Evolutionary conservation across 106 monocot genomes (phyloP), one percentile per base, ranked within the genome.

Genomic region (Apostasia shenzhenica): DNA sequence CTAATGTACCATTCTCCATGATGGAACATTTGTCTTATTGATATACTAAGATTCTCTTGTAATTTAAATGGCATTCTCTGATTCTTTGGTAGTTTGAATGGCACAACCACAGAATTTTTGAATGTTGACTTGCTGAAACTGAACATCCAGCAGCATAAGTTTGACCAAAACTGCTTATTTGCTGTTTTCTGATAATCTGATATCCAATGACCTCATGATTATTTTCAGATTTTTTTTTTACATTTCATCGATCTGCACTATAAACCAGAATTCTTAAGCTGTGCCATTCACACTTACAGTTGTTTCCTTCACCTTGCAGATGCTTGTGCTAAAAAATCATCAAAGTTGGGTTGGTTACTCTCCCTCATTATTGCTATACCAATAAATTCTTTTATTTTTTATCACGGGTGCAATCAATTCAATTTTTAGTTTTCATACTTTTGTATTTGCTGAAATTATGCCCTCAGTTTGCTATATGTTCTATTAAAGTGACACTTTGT

Each of bases 291-390:
- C 45, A 26, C 11, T 57, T 44, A 14, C 14, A 2, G 37, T 14
- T 48, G 43, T 0, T 71, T 37, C 26, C 71, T 76, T 10, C 4
- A 50, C 6, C 39, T 78, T 86, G 78, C 83, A 90, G 90, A 86
- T 83, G 45, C 58, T 73, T 13, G 67, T 90, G 50, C 62, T 86
- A 54, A 81, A 81, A 59, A 57, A 57, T 71, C 81, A 78, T 61
- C 86, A 86, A 86, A 78, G 85, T 78, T 45, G 2, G 43, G 11
- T 10, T 50, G 54, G 8, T 51, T n/a, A 26, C 48, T 47, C 14
- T 63, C 11, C 48, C 11, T 48, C 1, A 2, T 65, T 47, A 55
- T 2, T 67, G 5, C 3, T 67, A 48, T 48, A 1, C 40, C 26
- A 10, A 67, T 6, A 39, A 38, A 43, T 68, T 55, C 54, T 5